A percentile compares a stretch with the other conserved stretches of the same genome.
These are phyloP conservation scores for Bretziella fagacearum DNA, from an alignment of 2,329 filamentous ascomycete species.

Conservation along the genomic window DNA sequence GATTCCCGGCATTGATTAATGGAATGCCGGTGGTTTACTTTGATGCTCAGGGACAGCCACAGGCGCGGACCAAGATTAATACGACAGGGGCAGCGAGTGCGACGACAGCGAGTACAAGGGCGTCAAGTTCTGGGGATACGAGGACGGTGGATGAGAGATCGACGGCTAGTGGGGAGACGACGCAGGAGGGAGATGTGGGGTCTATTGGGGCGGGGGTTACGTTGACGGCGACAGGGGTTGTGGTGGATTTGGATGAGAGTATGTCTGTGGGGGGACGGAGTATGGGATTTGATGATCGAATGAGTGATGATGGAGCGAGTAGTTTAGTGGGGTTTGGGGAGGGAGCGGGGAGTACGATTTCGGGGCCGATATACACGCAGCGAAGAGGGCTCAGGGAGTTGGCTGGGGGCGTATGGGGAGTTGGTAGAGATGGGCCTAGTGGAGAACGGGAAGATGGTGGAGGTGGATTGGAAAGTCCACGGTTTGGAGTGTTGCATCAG, in stretches of 20 bases:
- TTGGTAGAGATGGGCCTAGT: no score
- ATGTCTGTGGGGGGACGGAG: conserved; percentile 34
- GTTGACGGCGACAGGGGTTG: background rate
- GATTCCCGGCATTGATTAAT: conserved; percentile 22
- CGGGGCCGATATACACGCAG: conserved; percentile 53
- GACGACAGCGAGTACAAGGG: conserved; percentile 36
- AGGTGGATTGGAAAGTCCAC: conserved; percentile 5
- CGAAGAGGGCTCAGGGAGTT: conserved; percentile 17
- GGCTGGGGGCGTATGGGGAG: conserved; percentile 4
- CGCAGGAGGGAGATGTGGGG: background rate
- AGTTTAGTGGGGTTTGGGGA: conserved; percentile 86
- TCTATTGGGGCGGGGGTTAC: background rate
- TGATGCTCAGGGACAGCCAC: conserved; percentile 54
- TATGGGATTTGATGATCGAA: conserved; percentile 46
- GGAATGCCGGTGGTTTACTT: conserved; percentile 48
- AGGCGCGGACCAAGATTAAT: conserved; percentile 56
- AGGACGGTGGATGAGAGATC: background rate
- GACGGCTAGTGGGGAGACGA: background rate
- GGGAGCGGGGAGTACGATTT: conserved; percentile 71
- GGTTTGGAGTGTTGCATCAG: conserved; percentile 7
- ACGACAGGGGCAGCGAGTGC: conserved; percentile 85
- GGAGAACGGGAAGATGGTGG: conserved; percentile 2
- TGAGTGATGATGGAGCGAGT: conserved; percentile 71
- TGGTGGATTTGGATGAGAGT: conserved; percentile 25
- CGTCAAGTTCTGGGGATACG: background rate